Base-by-base conservation (phyloP, 164 flowering plant genomes). In the Magnolia officinalis region DNA sequence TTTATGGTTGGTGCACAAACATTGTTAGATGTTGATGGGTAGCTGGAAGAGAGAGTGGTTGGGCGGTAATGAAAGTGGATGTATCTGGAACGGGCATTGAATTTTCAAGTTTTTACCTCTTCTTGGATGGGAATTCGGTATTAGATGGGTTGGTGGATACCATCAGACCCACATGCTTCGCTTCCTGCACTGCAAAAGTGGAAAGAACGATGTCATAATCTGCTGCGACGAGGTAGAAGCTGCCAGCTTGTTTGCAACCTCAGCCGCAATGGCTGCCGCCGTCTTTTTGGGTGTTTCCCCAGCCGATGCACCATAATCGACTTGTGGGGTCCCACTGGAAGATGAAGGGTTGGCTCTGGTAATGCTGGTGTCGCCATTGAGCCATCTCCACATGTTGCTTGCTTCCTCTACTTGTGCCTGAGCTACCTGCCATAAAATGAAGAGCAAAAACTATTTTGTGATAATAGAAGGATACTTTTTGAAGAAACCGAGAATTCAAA, bases 141-240 rank as follows among this genome's bases (percentile, higher is more conserved):
- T 75, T 82, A 14, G 89, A 75, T 6, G 77, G 52, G 16, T 85
- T 71, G 67, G 89, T 69, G 58, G 87, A 50, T 23, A 85, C 84
- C 14, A 82, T 74, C 45, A 88, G 75, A 64, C 90, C 89, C 24
- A 88, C 90, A 74, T 82, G 88, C 76, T 92, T 91, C 37, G 96
- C 94, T 81, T 85, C 96, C 88, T 94, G 87, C 21, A 96, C 97
- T 9, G 98, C 99, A 80, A 96, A 94, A 73, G 91, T 82, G 5
- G 96, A 94, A 16, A 96, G 96, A 75, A 96, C 97, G 6, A 91
- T 49, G 88, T 79, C 98, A 94, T 94, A 45, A 96, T 96, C 79
- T 86, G 79, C 77, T 89, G 95, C 31, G 99, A 96, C 10, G 93
- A 91, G 78, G 84, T 86, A 50, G 98, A 96, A 31, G 99, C 97